Percentiles rank a stretch among this genome's conserved stretches.
Conservation (phyloP, 805 yeast genomes). For the Yarrowia deformans region DNA sequence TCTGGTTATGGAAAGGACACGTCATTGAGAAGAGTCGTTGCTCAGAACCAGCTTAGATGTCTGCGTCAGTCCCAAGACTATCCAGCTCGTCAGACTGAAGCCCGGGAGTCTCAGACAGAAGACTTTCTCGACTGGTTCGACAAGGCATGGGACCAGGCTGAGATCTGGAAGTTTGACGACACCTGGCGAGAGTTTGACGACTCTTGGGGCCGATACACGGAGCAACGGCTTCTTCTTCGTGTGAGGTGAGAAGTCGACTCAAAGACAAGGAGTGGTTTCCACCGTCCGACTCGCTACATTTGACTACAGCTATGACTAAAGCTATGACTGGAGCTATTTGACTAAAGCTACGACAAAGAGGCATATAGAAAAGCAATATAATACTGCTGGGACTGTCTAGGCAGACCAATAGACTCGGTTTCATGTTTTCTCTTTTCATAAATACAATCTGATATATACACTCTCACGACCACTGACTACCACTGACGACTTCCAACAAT, state of each 20-base stretch:
- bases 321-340: too few relatives aligned
- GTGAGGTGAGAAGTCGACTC: not conserved
- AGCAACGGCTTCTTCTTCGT: not conserved
- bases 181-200: not conserved
- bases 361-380: too few relatives aligned
- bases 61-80: too few relatives aligned
- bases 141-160: not conserved
- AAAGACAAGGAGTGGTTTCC: too few relatives aligned
- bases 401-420: too few relatives aligned
- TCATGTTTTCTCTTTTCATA: not conserved
- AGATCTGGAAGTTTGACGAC: conserved; percentile 2
- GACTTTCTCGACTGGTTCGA: conserved; percentile 1
- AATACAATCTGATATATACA: conserved; percentile 7
- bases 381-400: too few relatives aligned
- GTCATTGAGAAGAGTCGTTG: not conserved
- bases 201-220: conserved; percentile 1
- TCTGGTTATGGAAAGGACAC: not conserved
- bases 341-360: too few relatives aligned
- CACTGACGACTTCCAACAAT: conserved; percentile 50
- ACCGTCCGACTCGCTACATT: conserved; percentile 1
- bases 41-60: not conserved
- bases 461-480: not conserved
- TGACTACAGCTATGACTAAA: conserved; percentile 3
- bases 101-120: too few relatives aligned
- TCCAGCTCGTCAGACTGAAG: too few relatives aligned